These are phyloP conservation scores for Lomentospora prolificans DNA, from an alignment of 2,329 filamentous ascomycete species.

Conservation along the genomic window DNA sequence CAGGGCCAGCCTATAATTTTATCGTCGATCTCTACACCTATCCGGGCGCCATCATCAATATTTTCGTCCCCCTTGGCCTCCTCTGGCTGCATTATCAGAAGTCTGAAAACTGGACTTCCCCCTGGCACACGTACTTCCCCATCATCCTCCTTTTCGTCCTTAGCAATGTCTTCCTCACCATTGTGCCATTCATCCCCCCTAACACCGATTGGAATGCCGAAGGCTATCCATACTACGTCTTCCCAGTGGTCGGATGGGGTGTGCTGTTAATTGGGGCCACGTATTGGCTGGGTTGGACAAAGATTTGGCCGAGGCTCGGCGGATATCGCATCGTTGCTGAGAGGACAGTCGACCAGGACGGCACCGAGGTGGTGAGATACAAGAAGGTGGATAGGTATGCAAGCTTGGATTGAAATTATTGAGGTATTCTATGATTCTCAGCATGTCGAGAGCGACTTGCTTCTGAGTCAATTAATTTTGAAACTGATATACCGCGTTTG, in stretches of 20 bases:
- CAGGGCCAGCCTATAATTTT: conserved; percentile 61
- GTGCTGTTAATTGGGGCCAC: conserved; percentile 38
- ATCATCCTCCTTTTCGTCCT: conserved; percentile 38
- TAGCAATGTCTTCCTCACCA: conserved; percentile 39
- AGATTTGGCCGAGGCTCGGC: conserved; percentile 36
- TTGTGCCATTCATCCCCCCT: conserved; percentile 47
- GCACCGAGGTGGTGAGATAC: conserved; percentile 31
- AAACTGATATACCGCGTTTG: background rate
- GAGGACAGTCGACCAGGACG: conserved; percentile 28
- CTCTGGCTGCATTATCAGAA: conserved; percentile 41
- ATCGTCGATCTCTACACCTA: conserved; percentile 47
- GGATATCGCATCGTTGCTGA: conserved; percentile 39
- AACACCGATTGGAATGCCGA: conserved; percentile 34
- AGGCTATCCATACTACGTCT: conserved; percentile 46
- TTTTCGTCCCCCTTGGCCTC: conserved; percentile 38
- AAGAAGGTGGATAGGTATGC: conserved; percentile 18
- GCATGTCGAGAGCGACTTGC: background rate
- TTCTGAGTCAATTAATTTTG: background rate
- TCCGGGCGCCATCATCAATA: conserved; percentile 43
- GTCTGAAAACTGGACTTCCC: conserved; percentile 41
- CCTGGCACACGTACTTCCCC: conserved; percentile 40
- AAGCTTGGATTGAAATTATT: background rate
- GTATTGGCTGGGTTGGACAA: conserved; percentile 45
- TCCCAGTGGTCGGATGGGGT: conserved; percentile 43
- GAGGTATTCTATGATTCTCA: background rate